phyloP scores from a whole-genome alignment of 768 basidiomycete genomes.

The Tylopilus sp. region DNA sequence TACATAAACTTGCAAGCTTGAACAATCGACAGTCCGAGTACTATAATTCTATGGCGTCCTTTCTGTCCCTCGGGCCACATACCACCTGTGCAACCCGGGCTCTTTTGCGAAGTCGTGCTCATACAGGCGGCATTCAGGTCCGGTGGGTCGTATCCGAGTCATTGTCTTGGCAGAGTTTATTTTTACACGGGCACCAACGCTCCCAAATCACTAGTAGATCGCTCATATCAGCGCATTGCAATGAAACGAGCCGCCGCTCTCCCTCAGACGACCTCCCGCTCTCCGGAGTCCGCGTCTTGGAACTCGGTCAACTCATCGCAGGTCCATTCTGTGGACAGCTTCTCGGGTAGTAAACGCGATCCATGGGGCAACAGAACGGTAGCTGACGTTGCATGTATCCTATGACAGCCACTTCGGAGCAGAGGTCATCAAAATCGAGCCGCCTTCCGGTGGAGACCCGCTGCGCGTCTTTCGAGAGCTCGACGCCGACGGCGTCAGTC shows the following conservation, averaged over 20 bases:
- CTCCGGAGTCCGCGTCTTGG: slow-evolving; percentile 60
- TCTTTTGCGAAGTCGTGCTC: no score
- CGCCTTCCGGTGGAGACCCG: slow-evolving; percentile 60
- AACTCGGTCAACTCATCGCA: slow-evolving; percentile 68
- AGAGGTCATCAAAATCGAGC: slow-evolving; percentile 70
- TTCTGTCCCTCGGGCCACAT: no score
- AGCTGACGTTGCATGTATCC: not conserved
- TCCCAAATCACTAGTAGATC: slow-evolving; percentile 5
- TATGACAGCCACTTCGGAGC: slow-evolving; percentile 63
- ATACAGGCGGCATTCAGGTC: no score
- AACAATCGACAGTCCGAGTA: no score
- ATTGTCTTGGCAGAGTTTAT: no score
- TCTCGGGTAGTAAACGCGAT: slow-evolving; percentile 46
- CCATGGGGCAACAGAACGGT: not conserved
- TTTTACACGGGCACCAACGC: no score
- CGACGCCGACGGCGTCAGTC: slow-evolving; percentile 66
- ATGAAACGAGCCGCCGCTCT: not conserved
- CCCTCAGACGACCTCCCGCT: slow-evolving; percentile 46
- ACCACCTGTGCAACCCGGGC: no score
- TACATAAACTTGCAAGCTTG: no score
- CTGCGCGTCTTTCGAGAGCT: slow-evolving; percentile 69
- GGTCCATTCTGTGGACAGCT: slow-evolving; percentile 73
- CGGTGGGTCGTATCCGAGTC: no score
- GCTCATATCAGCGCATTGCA: slow-evolving; percentile 10
- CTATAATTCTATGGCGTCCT: no score